Percentiles rank a stretch among this genome's conserved stretches.
phyloP scores from a whole-genome alignment of 768 basidiomycete genomes.

The Leucogyrophana mollusca region DNA sequence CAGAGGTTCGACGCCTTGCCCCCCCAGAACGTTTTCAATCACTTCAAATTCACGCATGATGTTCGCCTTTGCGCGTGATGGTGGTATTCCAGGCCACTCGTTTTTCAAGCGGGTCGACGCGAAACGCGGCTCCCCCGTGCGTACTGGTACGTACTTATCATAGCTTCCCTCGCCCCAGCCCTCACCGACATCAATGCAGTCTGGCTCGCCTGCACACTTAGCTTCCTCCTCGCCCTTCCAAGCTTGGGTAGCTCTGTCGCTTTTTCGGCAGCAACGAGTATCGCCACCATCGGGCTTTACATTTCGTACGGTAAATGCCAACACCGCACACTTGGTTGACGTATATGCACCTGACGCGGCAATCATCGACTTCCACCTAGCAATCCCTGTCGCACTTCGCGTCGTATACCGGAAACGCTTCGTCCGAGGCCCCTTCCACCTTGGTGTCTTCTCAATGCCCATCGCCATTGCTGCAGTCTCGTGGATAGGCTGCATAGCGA shows the following conservation, averaged over 20 bases:
- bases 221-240: constrained; percentile 73
- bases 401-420: constrained; percentile 61
- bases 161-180: neutral
- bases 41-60: constrained; percentile 83
- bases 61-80: constrained; percentile 79
- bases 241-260: constrained; percentile 74
- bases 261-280: constrained; percentile 53
- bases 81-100: constrained; percentile 64
- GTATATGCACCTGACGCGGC: neutral
- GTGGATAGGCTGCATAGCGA: constrained; percentile 74
- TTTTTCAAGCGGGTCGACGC: constrained; percentile 66
- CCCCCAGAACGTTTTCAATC: constrained; percentile 64
- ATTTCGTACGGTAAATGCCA: constrained; percentile 60
- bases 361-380: no score
- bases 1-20: neutral
- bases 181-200: constrained; percentile 35
- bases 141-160: constrained; percentile 49
- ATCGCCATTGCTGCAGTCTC: constrained; percentile 53
- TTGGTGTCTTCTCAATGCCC: constrained; percentile 61
- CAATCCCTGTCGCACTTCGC: constrained; percentile 67
- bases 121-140: constrained; percentile 60
- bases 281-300: constrained; percentile 75
- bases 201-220: constrained; percentile 76
- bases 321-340: neutral
- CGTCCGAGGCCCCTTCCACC: constrained; percentile 69